Evolutionary conservation across 1,139 yeast genomes (phyloP), one percentile per base, ranked within the genome.

Genomic region (Debaryomycetaceae sp.): DNA sequence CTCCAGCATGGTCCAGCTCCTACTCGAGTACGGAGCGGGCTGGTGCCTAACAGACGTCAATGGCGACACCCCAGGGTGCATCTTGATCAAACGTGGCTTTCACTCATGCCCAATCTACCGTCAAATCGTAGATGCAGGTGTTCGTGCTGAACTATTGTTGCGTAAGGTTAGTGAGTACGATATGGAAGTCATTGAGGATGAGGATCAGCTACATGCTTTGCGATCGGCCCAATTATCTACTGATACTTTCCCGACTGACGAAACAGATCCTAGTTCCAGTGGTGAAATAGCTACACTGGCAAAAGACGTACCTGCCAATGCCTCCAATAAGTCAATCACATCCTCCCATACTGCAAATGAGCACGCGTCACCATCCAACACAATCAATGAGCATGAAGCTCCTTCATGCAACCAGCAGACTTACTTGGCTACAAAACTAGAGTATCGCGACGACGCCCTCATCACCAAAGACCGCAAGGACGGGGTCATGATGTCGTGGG

Each of bases 401-500:
- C 79, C 79, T 4, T 78, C 87, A 1, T 71, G 67, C 27, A 64
- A 75, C 38, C 90, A 80, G 38, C 51, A 62, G 2, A 67, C 82
- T 0, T 87, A 77, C 46, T 63, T 87, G 30, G 53, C 64, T 11
- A 72, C 90, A 4, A 66, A 77, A 40, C 60, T 87, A 25, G 76
- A 74, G 43, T 87, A 83, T 49, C 70, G 68, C 14, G 79, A 78
- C 30, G 75, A 69, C 38, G 77, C 90, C 0, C 62, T 87, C 15
- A 61, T 81, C 22, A 87, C 97, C 2, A 66, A 73, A 36, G 74
- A 71, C 19, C 64, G 77, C 34, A 67, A 74, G 28, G 97, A 87
- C 45, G 97, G 96, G 16, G 96, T 87, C 3, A 87, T 87, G 97
- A 87, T 87, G 97, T 79, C 80, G 40, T 87, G 97, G 97, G 97